phyloP scores from a whole-genome alignment of 192 early-diverging fungal species.

The Phlyctochytrium planicorne region DNA sequence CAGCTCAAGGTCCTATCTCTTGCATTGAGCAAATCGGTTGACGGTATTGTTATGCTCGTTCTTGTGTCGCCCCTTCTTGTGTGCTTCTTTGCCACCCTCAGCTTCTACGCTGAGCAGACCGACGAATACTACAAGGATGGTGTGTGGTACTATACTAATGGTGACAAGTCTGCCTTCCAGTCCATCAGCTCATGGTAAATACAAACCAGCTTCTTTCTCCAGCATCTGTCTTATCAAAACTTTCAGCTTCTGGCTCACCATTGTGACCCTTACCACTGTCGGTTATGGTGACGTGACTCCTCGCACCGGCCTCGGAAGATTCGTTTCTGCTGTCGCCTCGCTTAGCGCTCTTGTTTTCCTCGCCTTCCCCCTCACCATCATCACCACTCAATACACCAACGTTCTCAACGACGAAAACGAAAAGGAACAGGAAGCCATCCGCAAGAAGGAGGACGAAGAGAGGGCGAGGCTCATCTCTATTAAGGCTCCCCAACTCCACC shows the following conservation, averaged over 20 bases:
- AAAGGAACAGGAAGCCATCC: neutral
- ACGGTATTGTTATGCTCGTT: conserved; percentile 18
- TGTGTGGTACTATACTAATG: conserved; percentile 23
- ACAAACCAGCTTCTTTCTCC: neutral
- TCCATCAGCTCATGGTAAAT: conserved; percentile 7
- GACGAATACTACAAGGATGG: neutral
- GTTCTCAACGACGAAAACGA: conserved; percentile 13
- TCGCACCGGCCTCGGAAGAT: conserved; percentile 19
- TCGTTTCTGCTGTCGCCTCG: conserved; percentile 17
- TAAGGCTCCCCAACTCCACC: too few species aligned
- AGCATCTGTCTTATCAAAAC: neutral
- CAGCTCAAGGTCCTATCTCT: conserved; percentile 9
- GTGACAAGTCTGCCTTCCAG: conserved; percentile 9
- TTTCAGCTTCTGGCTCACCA: conserved; percentile 13
- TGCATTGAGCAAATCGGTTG: conserved; percentile 14
- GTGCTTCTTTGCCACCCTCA: conserved; percentile 10
- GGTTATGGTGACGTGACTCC: conserved; percentile 31
- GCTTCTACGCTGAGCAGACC: conserved; percentile 19
- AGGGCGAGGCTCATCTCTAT: neutral
- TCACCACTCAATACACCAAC: conserved; percentile 35
- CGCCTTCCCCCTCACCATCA: conserved; percentile 38
- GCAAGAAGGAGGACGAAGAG: neutral
- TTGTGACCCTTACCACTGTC: conserved; percentile 24
- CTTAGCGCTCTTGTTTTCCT: conserved; percentile 28
- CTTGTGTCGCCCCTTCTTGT: conserved; percentile 10